A percentile compares a stretch with the other conserved stretches of the same genome.
Evolutionary conservation across 2,329 filamentous ascomycete genomes (phyloP).

Genomic region (Rhinocladiella similis): DNA sequence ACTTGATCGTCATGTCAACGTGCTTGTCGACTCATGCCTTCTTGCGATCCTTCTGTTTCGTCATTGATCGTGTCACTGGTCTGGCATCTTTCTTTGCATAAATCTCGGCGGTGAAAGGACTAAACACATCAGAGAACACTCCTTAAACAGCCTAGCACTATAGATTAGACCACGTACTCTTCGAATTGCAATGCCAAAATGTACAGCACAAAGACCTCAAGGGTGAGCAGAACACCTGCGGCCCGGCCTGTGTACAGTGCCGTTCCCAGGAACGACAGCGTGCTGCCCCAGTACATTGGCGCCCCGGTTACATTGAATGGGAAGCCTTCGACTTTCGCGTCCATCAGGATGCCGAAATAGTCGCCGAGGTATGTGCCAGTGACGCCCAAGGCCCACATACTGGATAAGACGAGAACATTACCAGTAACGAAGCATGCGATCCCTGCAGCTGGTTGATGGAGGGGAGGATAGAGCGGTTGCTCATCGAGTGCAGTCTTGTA

Average conservation of each 20-base stretch:
- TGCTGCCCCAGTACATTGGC: constrained; percentile 96
- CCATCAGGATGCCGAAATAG: constrained; percentile 98
- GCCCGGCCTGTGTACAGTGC: constrained; percentile 84
- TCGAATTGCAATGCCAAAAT: constrained; percentile 79
- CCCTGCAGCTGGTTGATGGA: constrained; percentile 66
- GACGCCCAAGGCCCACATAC: constrained; percentile 88
- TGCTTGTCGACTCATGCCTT: constrained; percentile 34
- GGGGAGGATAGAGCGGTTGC: constrained; percentile 72
- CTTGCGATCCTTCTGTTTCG: constrained; percentile 38
- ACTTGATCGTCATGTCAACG: no score
- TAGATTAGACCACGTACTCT: constrained; percentile 56
- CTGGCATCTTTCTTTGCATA: constrained; percentile 72
- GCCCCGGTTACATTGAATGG: constrained; percentile 89
- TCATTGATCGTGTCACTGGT: constrained; percentile 25
- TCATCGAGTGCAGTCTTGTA: constrained; percentile 81
- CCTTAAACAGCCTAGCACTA: not conserved
- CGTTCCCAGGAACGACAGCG: constrained; percentile 86
- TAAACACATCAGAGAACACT: constrained; percentile 28
- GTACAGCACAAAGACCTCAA: constrained; percentile 75
- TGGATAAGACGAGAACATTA: constrained; percentile 82
- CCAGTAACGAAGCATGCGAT: constrained; percentile 71
- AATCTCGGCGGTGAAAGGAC: constrained; percentile 86
- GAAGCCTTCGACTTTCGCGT: constrained; percentile 88
- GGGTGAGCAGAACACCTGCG: constrained; percentile 76
- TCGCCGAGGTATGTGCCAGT: constrained; percentile 96